Conservation (phyloP, 768 basidiomycete species). For the Leccinum variicolor region DNA sequence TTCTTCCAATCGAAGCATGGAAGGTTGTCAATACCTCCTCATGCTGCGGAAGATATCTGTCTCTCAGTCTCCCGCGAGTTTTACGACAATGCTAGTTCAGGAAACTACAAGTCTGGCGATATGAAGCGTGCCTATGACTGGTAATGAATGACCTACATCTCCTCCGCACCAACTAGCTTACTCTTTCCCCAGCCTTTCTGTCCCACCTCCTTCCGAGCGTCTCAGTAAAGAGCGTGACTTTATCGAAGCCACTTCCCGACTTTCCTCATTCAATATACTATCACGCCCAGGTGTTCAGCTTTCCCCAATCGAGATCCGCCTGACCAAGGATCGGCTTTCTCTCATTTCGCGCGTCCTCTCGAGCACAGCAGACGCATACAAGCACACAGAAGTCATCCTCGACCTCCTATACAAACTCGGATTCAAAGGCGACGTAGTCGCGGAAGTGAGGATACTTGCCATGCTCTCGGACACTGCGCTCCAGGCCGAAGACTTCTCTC, state of each 20-base stretch:
- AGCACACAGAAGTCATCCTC: conserved; percentile 87
- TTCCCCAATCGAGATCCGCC: conserved; percentile 89
- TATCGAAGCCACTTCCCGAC: conserved; percentile 95
- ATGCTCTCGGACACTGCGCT: conserved; percentile 91
- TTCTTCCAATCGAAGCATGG: conserved; percentile 49
- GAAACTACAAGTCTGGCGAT: conserved; percentile 89
- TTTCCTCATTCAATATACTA: conserved; percentile 86
- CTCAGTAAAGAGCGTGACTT: conserved; percentile 79
- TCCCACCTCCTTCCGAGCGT: conserved; percentile 61
- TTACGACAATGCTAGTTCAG: conserved; percentile 91
- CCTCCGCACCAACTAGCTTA: conserved; percentile 1
- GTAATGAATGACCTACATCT: conserved; percentile 39
- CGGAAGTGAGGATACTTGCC: conserved; percentile 77
- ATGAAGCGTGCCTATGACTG: conserved; percentile 98
- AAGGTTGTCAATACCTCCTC: conserved; percentile 46
- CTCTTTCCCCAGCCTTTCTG: conserved; percentile 57
- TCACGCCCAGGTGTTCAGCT: conserved; percentile 74
- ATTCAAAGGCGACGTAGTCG: conserved; percentile 63
- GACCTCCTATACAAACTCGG: conserved; percentile 90
- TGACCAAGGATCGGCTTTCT: conserved; percentile 84
- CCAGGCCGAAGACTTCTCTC: conserved; percentile 72
- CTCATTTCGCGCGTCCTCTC: conserved; percentile 86
- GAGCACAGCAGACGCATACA: conserved; percentile 82
- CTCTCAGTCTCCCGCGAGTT: conserved; percentile 81
- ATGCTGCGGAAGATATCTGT: conserved; percentile 72